Evolutionary conservation across 2,329 filamentous ascomycete genomes (phyloP).

Genomic region (Myriangium duriaei): DNA sequence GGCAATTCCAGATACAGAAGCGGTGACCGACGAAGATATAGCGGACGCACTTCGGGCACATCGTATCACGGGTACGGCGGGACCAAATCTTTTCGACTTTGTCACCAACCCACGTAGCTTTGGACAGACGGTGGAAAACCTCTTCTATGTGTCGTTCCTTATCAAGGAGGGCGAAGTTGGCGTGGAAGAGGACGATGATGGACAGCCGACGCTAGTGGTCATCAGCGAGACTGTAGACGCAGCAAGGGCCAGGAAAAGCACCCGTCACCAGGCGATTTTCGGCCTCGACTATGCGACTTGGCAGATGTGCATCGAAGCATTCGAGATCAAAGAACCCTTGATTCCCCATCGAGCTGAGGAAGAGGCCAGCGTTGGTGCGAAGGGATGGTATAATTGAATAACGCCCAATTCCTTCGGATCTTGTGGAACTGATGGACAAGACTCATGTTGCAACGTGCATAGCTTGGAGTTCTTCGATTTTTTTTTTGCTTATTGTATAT

Average conservation of each 20-base stretch:
- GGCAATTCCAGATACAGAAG: slow-evolving; percentile 19
- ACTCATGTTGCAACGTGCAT: too few species aligned
- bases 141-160: slow-evolving; percentile 93
- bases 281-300: slow-evolving; percentile 77
- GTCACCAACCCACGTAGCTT: slow-evolving; percentile 84
- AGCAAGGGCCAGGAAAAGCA: neutral
- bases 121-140: slow-evolving; percentile 87
- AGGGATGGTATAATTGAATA: slow-evolving; percentile 57
- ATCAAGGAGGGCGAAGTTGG: slow-evolving; percentile 73
- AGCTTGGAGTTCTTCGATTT: too few species aligned
- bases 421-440: too few species aligned
- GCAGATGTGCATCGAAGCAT: slow-evolving; percentile 63
- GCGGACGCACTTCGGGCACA: slow-evolving; percentile 44
- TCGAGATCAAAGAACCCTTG: slow-evolving; percentile 64
- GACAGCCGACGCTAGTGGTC: slow-evolving; percentile 54
- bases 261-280: slow-evolving; percentile 70
- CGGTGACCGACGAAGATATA: slow-evolving; percentile 24
- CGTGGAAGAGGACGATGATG: slow-evolving; percentile 59
- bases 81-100: slow-evolving; percentile 72
- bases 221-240: neutral
- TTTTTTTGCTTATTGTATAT: too few species aligned
- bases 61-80: slow-evolving; percentile 54
- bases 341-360: slow-evolving; percentile 66
- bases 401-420: too few species aligned
- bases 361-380: slow-evolving; percentile 41